Evolutionary conservation across 805 yeast species (phyloP), one percentile per base, ranked within the genome.

Genomic region (Candida easanensis): DNA sequence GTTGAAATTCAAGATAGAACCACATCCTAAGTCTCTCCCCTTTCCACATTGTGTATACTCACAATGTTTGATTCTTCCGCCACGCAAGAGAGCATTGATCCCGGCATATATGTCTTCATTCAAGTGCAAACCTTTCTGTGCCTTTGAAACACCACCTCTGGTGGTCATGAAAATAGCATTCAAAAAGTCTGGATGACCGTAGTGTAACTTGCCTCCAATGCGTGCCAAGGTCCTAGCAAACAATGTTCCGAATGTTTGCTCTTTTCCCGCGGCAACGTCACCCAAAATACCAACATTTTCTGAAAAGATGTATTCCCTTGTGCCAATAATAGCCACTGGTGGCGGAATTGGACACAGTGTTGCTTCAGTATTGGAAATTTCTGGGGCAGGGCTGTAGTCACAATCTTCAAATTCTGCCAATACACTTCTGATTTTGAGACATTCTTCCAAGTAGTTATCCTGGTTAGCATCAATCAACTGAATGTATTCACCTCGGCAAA

Each of bases 31-130:
- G 68, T 86, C 93, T 61, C 95, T 72, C 33, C 95, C 95, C 61
- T 86, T 86, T 46, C 95, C 95, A 66, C 95, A 86, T 57, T 86
- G 95, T 51, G 78, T 74, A 62, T 84, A 86, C 61, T 86, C 95
- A 61, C 88, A 82, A 57, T 86, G 93, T 57, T 84, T 83, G 52
- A 86, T 85, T 52, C 87, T 66, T n/a, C 93, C 95, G 33, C 93
- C 93, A 53, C 93, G 73, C 51, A 82, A 63, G 42, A 82, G 57
- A 2, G 89, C 91, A 61, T 76, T 84, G 80, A 86, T 86, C 42
- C 93, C 95, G 19, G 93, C 93, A 62, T 84, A 86, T 39, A 86
- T 85, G 65, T 86, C 95, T 63, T 86, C 95, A 61, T 86, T 86
- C 60, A 86, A 71, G 61, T 86, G 93, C 47, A 86, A 69, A 6